These are phyloP conservation scores for Penicillium cinerascens DNA, from an alignment of 495 filamentous ascomycete genomes.

Conservation along the genomic window DNA sequence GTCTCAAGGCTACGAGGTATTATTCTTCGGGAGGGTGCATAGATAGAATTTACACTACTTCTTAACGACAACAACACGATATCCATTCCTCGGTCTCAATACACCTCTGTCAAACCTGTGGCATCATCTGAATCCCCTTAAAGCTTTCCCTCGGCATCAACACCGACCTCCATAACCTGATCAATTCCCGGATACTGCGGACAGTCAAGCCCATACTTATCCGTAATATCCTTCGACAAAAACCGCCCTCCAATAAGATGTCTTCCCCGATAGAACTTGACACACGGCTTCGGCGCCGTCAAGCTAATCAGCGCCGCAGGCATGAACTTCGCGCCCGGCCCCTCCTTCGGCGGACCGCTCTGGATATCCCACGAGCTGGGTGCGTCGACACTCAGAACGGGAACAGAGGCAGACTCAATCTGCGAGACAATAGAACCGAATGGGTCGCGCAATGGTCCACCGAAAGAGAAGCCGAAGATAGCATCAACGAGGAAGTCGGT, in stretches of 20 bases:
- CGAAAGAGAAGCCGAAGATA: constrained; percentile 95
- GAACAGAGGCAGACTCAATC: constrained; percentile 65
- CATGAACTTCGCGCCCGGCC: constrained; percentile 75
- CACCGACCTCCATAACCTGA: constrained; percentile 76
- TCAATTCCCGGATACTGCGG: constrained; percentile 85
- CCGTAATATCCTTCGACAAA: constrained; percentile 69
- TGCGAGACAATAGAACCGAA: constrained; percentile 78
- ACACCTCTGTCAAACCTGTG: not conserved
- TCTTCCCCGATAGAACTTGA: constrained; percentile 73
- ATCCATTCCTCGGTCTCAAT: not conserved
- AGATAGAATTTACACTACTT: constrained; percentile 15
- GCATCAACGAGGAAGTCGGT: constrained; percentile 85
- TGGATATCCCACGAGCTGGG: constrained; percentile 94
- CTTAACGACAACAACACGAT: constrained; percentile 24
- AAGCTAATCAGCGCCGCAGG: constrained; percentile 78
- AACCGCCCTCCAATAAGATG: constrained; percentile 94
- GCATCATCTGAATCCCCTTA: constrained; percentile 20
- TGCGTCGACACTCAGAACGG: constrained; percentile 85
- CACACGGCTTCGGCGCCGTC: constrained; percentile 93
- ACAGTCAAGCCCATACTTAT: constrained; percentile 82
- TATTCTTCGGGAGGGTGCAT: constrained; percentile 6
- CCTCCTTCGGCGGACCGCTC: constrained; percentile 70
- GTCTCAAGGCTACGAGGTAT: constrained; percentile 4
- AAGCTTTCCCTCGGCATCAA: constrained; percentile 54
- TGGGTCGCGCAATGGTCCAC: constrained; percentile 85